These are phyloP conservation scores for Dictyophora rubrovolvata DNA, from an alignment of 768 basidiomycete species.

Conservation along the genomic window DNA sequence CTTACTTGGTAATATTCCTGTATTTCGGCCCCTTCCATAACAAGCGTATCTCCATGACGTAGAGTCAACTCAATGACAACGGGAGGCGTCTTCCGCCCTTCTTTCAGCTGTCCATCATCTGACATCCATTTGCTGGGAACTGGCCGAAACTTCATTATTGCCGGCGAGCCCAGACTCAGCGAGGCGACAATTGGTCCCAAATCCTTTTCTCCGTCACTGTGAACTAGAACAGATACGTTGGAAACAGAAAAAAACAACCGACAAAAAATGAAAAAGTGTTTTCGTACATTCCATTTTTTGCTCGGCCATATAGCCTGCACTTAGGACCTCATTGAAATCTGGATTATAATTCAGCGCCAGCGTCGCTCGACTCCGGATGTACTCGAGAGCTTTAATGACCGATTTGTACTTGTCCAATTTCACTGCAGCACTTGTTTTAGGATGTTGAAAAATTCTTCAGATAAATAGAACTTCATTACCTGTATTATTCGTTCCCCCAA, in stretches of 20 bases:
- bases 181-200: constrained; percentile 67
- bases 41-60: constrained; percentile 59
- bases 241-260: constrained; percentile 3
- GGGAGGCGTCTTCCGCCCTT: constrained; percentile 21
- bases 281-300: constrained; percentile 70
- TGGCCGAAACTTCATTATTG: constrained; percentile 68
- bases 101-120: constrained; percentile 19
- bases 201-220: constrained; percentile 68
- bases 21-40: constrained; percentile 64
- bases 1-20: constrained; percentile 56
- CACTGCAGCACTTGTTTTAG: background rate
- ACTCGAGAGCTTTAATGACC: constrained; percentile 43
- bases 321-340: constrained; percentile 69
- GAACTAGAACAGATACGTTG: constrained; percentile 40
- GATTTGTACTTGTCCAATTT: constrained; percentile 23
- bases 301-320: constrained; percentile 76
- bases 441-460: background rate
- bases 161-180: constrained; percentile 65
- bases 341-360: constrained; percentile 31
- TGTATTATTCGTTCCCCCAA: constrained; percentile 67
- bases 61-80: constrained; percentile 8
- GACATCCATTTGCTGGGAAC: constrained; percentile 28
- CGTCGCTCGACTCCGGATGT: constrained; percentile 48
- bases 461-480: background rate
- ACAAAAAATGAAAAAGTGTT: background rate